A percentile compares a stretch with the other conserved stretches of the same genome.
Conservation (phyloP, 164 flowering plant genomes). For the Saururus chinensis region DNA sequence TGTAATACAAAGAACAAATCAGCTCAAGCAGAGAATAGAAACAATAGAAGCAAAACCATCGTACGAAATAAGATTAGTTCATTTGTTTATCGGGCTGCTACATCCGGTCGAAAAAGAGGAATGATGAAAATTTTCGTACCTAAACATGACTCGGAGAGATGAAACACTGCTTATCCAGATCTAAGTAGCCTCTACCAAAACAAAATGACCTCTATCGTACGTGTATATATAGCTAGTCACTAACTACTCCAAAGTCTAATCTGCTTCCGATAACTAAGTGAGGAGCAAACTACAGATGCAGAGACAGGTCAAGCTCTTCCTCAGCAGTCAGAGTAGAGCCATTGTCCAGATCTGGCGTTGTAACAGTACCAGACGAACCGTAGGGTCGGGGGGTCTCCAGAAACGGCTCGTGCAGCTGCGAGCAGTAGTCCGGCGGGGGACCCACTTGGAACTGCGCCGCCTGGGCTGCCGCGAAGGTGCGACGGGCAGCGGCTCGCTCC, state of each 20-base stretch:
- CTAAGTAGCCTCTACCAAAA: neutral
- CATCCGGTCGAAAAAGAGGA: too few species aligned
- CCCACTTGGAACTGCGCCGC: neutral
- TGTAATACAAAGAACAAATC: too few species aligned
- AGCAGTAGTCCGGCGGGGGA: neutral
- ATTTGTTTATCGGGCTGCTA: too few species aligned
- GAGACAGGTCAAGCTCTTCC: constrained; percentile 31
- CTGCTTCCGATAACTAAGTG: neutral
- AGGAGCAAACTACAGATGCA: constrained; percentile 15
- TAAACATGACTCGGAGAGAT: too few species aligned
- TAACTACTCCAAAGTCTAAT: neutral
- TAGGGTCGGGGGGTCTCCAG: constrained; percentile 7
- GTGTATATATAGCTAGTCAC: neutral
- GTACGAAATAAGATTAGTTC: too few species aligned
- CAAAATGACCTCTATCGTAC: neutral
- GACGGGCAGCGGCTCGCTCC: constrained; percentile 48
- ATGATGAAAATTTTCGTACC: too few species aligned
- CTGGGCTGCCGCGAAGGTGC: constrained; percentile 8
- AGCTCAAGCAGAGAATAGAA: too few species aligned
- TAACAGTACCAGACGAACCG: neutral
- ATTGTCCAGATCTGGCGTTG: neutral
- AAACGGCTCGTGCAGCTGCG: constrained; percentile 4
- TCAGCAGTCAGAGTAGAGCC: constrained; percentile 8
- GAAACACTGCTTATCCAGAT: too few species aligned
- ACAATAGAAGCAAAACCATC: too few species aligned